Conservation (phyloP, 1,284 basidiomycete species). For the Somion occarium region DNA sequence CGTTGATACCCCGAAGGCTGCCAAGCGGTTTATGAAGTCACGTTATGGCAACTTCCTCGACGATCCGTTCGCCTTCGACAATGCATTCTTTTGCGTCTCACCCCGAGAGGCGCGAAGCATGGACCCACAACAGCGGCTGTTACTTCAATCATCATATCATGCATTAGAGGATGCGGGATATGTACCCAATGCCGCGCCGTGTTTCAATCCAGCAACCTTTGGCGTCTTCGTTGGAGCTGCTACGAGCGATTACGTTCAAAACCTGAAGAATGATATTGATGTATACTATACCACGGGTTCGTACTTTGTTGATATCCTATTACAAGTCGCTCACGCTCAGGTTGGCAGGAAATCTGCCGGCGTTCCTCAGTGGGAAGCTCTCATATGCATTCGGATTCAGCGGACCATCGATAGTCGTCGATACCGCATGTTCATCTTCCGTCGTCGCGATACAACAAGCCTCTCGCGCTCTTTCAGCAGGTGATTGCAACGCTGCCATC, state of each 20-base stretch:
- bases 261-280: conserved; percentile 56
- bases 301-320: too few species aligned
- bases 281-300: conserved; percentile 70
- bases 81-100: conserved; percentile 66
- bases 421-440: conserved; percentile 72
- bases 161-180: conserved; percentile 70
- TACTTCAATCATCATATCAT: conserved; percentile 61
- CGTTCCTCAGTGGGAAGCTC: conserved; percentile 67
- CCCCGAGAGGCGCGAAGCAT: conserved; percentile 68
- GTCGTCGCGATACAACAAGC: conserved; percentile 64
- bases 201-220: conserved; percentile 47
- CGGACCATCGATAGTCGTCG: conserved; percentile 65
- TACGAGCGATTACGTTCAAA: conserved; percentile 65
- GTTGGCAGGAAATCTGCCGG: conserved; percentile 56
- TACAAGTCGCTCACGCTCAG: not conserved
- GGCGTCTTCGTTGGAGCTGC: conserved; percentile 65
- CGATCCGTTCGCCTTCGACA: conserved; percentile 56
- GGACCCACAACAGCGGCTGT: conserved; percentile 70
- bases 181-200: conserved; percentile 49
- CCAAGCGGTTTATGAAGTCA: conserved; percentile 41
- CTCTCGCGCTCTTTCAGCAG: conserved; percentile 53
- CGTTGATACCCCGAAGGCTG: conserved; percentile 9
- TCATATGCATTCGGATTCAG: conserved; percentile 63
- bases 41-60: conserved; percentile 61
- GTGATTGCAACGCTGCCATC: conserved; percentile 63